Evolutionary conservation across 305 asterid species (phyloP), one percentile per base, ranked within the genome.

Genomic region (Fraxinus ornus): DNA sequence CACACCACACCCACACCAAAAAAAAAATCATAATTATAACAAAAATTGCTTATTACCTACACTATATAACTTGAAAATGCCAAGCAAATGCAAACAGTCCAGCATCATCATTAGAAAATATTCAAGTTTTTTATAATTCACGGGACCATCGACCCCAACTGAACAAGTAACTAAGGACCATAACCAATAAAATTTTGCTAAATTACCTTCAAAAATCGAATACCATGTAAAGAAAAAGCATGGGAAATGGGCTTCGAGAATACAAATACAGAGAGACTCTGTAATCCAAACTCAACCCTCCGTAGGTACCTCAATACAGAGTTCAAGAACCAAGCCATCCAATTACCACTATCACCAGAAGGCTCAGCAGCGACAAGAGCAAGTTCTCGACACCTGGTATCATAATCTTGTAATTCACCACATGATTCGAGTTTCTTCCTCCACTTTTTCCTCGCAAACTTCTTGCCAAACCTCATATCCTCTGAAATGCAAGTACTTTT

Each of bases 191-290:
- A 66, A 70, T 60, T n/a, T 73, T 73, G 2, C 10, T 30, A 30
- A 44, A 70, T 52, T 91, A 94, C 99, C 98, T 90, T 86, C 79
- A 89, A 76, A 86, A 93, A 91, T 75, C 80, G 86, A 68, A 96
- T 80, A 17, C 99, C 97, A 1, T 24, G 75, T 1, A 91, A 91
- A 32, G 89, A 88, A 81, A 84, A 91, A 64, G 88, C 91, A 60
- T 75, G 87, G 21, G 44, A 85, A 52, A 96, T 76, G 13, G 95
- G 90, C 47, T 86, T 81, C 12, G 92, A 90, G 83, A 60, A 78
- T 70, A 94, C 80, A 86, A 93, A 90, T 21, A 81, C 89, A 79
- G 83, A 89, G 80, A 94, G 86, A 75, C 73, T 88, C 66, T 77
- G 77, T 79, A 91, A 76, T 44, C 88, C 88, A 78, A 93, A 55